Evolutionary conservation across 441 rosid genomes (phyloP).

Genomic region (Cnidoscolus chayamansa): DNA sequence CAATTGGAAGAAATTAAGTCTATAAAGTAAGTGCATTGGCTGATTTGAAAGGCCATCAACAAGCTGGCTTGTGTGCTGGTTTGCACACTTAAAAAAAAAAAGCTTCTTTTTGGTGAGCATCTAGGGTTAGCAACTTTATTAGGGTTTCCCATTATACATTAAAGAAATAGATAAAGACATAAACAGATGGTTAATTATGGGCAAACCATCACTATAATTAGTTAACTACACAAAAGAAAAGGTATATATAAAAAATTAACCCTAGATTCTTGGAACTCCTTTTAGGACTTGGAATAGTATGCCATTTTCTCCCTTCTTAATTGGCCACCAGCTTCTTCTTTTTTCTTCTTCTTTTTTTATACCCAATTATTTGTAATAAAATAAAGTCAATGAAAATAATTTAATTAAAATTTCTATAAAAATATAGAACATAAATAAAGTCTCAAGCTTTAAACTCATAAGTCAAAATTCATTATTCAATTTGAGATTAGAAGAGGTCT

Average conservation of each 20-base stretch:
- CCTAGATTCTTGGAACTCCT: slow-evolving; percentile 17
- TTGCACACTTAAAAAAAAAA: neutral
- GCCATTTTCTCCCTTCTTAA: neutral
- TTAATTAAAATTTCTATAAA: no score
- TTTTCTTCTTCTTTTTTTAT: no score
- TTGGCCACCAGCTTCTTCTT: neutral
- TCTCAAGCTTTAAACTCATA: no score
- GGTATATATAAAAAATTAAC: neutral
- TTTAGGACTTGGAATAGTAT: neutral
- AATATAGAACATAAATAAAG: no score
- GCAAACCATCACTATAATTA: neutral
- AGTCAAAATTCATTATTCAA: no score
- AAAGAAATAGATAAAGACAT: neutral
- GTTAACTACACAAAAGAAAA: neutral
- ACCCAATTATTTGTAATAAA: no score
- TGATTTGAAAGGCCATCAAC: no score
- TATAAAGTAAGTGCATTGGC: no score
- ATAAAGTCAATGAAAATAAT: no score
- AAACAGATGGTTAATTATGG: slow-evolving; percentile 3
- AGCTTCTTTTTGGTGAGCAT: neutral
- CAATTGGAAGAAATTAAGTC: no score
- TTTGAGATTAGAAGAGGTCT: no score
- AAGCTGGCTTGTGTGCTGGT: neutral
- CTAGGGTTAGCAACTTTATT: slow-evolving; percentile 6
- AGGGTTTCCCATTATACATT: neutral